Base-by-base conservation (phyloP, 371 early-diverging fungal genomes). In the Haplosporangium sp. region DNA sequence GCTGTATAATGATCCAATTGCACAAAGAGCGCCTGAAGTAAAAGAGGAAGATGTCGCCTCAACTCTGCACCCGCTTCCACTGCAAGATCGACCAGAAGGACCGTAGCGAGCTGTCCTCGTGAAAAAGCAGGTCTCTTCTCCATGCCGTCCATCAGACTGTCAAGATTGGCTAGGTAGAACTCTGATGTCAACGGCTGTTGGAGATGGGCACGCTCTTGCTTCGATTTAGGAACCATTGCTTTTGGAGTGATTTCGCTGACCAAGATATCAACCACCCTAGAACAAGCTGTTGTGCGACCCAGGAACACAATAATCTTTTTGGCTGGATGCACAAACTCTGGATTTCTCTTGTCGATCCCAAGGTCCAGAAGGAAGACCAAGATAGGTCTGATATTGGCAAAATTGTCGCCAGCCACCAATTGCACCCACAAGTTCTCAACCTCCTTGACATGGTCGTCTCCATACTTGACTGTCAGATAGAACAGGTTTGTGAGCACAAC, bases 341-440 rank as follows among this genome's bases (percentile, higher is more conserved):
- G 94, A 69, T 94, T 95, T 17, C 95, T 84, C 57, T 90, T 91
- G 65, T 92, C 89, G 4, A 94, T 79, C 0, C 94, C 93, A 58
- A 94, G 85, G 61, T 92, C 89, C 8, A 95, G 74, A 13, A 96
- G 72, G 73, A 88, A 95, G 71, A 92, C 89, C 13, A 95, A 86
- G 40, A 94, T 91, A 0, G 91, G 90, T 11, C 88, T 85, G 0
- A 93, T 87, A 65, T 94, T 92, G 13, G 86, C 85, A 35, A 87
- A 86, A 69, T 90, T 86, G 64, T 90, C 91, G 0, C 84, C 82
- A 19, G 78, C 89, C 0, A 93, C 93, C 20, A 97, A 79, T 69
- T 93, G 92, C 45, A 91, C 85, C 97, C 97, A 97, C 9, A 96
- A 65, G 7, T 85, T 87, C 60, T 95, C 96, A 35, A 95, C 86